Conservation (phyloP, 1,284 basidiomycete genomes). For the Cerrena zonata region DNA sequence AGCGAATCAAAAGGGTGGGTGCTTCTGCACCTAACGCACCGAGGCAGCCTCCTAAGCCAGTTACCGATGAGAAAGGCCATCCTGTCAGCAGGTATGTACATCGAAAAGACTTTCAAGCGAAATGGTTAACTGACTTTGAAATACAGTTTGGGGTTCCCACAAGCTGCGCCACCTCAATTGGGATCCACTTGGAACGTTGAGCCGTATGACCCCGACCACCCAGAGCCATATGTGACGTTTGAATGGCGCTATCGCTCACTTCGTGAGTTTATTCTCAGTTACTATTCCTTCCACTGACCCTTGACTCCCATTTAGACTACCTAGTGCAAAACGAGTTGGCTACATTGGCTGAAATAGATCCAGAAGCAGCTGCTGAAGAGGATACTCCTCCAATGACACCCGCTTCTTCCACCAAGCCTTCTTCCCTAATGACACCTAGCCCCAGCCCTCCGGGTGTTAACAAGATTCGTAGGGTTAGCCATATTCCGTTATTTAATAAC, state of each 20-base stretch:
- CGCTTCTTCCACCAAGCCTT: not conserved
- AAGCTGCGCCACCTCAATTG: constrained; percentile 32
- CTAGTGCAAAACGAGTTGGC: constrained; percentile 22
- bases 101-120: not conserved
- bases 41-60: constrained; percentile 11
- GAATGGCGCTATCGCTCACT: constrained; percentile 51
- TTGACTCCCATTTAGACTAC: constrained; percentile 16
- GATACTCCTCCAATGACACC: not conserved
- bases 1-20: constrained; percentile 37
- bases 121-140: not conserved
- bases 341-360: constrained; percentile 11
- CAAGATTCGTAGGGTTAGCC: too few species aligned
- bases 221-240: constrained; percentile 51
- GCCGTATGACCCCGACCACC: constrained; percentile 34
- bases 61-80: not conserved
- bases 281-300: not conserved
- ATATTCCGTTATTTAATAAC: too few species aligned
- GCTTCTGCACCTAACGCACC: constrained; percentile 15
- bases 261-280: constrained; percentile 24
- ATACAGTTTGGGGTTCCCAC: constrained; percentile 42
- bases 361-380: not conserved
- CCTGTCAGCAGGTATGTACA: not conserved
- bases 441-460: constrained; percentile 4
- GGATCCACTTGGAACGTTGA: constrained; percentile 46
- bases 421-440: not conserved